Conservation (phyloP, 2,329 filamentous ascomycete species). For the Coniosporium tulheliwenetii region DNA sequence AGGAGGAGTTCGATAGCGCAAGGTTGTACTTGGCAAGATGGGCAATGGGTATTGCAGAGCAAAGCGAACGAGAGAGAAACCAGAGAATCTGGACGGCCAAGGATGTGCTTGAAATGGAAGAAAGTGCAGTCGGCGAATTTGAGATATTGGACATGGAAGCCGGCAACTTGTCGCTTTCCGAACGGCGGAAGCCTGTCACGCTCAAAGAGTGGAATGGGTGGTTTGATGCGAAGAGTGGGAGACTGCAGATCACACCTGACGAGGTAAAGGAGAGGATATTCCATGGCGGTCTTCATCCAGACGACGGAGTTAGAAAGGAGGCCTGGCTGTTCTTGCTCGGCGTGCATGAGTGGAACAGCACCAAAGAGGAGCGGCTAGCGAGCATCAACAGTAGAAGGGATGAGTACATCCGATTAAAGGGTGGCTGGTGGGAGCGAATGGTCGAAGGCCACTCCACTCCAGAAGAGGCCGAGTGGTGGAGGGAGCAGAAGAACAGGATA, state of each 20-base stretch:
- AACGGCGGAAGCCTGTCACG: constrained; percentile 62
- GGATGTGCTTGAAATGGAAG: constrained; percentile 85
- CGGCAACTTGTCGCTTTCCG: constrained; percentile 55
- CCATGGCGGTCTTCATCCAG: constrained; percentile 75
- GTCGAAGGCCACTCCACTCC: constrained; percentile 65
- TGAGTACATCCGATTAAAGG: constrained; percentile 87
- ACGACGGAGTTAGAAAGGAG: constrained; percentile 88
- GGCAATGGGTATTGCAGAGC: constrained; percentile 98
- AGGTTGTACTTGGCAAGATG: constrained; percentile 86
- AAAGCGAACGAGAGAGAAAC: constrained; percentile 75
- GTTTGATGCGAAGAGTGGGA: constrained; percentile 63
- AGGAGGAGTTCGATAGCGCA: constrained; percentile 95
- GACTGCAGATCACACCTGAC: constrained; percentile 64
- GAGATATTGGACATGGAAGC: constrained; percentile 75
- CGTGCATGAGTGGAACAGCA: constrained; percentile 88
- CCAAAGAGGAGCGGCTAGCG: constrained; percentile 66
- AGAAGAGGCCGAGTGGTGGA: constrained; percentile 89
- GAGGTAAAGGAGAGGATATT: constrained; percentile 97
- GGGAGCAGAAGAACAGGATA: constrained; percentile 83
- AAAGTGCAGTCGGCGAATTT: constrained; percentile 90
- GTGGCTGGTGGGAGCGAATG: constrained; percentile 89
- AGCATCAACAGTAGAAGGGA: constrained; percentile 75
- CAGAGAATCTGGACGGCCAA: constrained; percentile 85
- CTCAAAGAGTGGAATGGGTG: constrained; percentile 81
- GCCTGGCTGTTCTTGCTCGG: constrained; percentile 91